Evolutionary conservation across 257 asterid species (phyloP).

Genomic region (Marsdenia floribunda): DNA sequence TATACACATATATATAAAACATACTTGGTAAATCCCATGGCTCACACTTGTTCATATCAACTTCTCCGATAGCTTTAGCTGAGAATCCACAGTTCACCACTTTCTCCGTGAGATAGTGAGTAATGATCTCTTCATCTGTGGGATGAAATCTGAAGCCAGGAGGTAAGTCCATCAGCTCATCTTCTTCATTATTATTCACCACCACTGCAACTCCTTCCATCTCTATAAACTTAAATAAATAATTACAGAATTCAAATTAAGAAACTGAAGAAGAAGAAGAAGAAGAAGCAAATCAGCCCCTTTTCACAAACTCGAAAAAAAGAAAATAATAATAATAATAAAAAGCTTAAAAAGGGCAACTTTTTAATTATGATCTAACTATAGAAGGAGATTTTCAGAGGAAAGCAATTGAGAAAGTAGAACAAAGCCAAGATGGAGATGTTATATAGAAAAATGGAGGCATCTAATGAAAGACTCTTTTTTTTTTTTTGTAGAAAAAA

Average conservation of each 20-base stretch:
- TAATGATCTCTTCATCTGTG: conserved; percentile 76
- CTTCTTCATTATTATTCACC: conserved; percentile 19
- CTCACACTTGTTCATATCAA: conserved; percentile 82
- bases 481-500: no score
- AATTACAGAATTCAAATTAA: not conserved
- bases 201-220: conserved; percentile 34
- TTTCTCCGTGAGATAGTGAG: conserved; percentile 54
- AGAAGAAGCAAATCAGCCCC: no score
- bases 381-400: conserved; percentile 2
- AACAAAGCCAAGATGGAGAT: conserved; percentile 22
- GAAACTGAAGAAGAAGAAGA: not conserved
- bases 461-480: conserved; percentile 7
- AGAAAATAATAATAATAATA: not conserved
- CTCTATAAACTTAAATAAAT: no score
- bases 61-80: conserved; percentile 65
- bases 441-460: conserved; percentile 27
- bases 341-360: not conserved
- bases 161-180: conserved; percentile 39
- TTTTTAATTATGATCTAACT: not conserved
- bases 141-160: conserved; percentile 89
- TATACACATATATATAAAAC: not conserved
- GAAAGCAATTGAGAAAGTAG: conserved; percentile 45
- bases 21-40: conserved; percentile 96
- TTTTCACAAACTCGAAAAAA: not conserved
- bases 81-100: conserved; percentile 44